phyloP scores from a whole-genome alignment of 208 protist genomes.

The Leishmania tropica region DNA sequence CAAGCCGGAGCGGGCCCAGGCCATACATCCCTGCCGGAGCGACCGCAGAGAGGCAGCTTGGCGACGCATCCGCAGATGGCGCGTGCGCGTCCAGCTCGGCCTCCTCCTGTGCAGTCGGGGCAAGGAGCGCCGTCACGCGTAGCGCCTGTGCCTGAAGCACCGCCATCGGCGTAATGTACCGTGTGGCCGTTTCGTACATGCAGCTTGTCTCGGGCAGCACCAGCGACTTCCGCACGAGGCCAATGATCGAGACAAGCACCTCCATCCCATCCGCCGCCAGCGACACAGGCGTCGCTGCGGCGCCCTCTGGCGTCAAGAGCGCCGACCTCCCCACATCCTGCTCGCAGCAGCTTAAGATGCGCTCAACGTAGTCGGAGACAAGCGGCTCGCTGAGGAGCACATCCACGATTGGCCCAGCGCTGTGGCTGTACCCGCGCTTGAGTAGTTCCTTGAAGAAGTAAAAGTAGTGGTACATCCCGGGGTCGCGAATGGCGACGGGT shows the following conservation, averaged over 20 bases:
- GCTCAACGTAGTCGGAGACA: constrained; percentile 33
- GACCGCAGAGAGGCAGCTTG: not conserved
- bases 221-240: constrained; percentile 59
- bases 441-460: constrained; percentile 71
- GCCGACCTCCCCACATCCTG: constrained; percentile 21
- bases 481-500: constrained; percentile 32
- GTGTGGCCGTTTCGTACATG: constrained; percentile 47
- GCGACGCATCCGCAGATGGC: not conserved
- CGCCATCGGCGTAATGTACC: constrained; percentile 43
- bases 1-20: constrained; percentile 34
- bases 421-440: constrained; percentile 72
- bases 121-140: constrained; percentile 37
- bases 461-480: constrained; percentile 62
- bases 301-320: constrained; percentile 20
- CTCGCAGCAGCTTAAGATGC: constrained; percentile 37
- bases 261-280: constrained; percentile 54
- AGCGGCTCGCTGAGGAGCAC: constrained; percentile 53
- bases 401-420: constrained; percentile 68
- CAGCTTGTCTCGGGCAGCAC: constrained; percentile 43
- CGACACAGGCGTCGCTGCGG: constrained; percentile 25
- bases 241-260: constrained; percentile 43
- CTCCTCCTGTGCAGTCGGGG: constrained; percentile 9
- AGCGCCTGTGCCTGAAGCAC: constrained; percentile 28
- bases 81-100: not conserved
- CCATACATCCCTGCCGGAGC: constrained; percentile 2